Conservation (phyloP, 495 filamentous ascomycete species). For the Aspergillus olivimuriae region DNA sequence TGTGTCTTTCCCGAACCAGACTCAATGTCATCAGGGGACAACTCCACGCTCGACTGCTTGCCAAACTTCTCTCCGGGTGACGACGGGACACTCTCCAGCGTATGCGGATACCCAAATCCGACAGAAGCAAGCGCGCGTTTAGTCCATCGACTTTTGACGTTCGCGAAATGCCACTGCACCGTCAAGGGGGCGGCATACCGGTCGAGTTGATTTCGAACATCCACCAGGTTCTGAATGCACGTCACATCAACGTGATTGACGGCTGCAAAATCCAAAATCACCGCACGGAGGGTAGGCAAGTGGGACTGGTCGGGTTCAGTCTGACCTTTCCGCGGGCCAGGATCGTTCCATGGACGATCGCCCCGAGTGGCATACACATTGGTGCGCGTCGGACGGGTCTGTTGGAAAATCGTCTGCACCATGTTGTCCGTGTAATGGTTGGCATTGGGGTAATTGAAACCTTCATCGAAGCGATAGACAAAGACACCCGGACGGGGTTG, state of each 20-base stretch:
- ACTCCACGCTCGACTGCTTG: conserved; percentile 27
- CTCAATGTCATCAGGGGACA: conserved; percentile 23
- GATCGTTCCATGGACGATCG: conserved; percentile 95
- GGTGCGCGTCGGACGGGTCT: conserved; percentile 75
- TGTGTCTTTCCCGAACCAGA: conserved; percentile 38
- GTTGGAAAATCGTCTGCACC: conserved; percentile 61
- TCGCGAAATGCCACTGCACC: conserved; percentile 94
- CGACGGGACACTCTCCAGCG: too few species aligned
- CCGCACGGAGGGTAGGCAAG: conserved; percentile 75
- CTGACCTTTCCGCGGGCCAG: conserved; percentile 64
- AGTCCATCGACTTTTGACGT: conserved; percentile 95
- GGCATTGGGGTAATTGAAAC: conserved; percentile 94
- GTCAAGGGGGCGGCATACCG: conserved; percentile 73
- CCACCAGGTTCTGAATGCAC: conserved; percentile 89
- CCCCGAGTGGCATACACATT: conserved; percentile 56
- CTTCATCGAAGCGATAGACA: conserved; percentile 95
- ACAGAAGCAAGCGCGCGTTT: conserved; percentile 86
- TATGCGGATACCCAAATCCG: conserved; percentile 62
- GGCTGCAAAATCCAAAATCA: conserved; percentile 91
- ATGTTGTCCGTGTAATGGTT: conserved; percentile 85
- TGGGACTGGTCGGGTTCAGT: conserved; percentile 39
- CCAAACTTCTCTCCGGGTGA: too few species aligned
- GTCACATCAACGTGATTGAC: conserved; percentile 97
- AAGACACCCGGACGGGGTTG: conserved; percentile 90
- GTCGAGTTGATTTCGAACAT: conserved; percentile 96